phyloP scores from a whole-genome alignment of 108 stramenopile genomes.

The Fragilaria crotonensis region DNA sequence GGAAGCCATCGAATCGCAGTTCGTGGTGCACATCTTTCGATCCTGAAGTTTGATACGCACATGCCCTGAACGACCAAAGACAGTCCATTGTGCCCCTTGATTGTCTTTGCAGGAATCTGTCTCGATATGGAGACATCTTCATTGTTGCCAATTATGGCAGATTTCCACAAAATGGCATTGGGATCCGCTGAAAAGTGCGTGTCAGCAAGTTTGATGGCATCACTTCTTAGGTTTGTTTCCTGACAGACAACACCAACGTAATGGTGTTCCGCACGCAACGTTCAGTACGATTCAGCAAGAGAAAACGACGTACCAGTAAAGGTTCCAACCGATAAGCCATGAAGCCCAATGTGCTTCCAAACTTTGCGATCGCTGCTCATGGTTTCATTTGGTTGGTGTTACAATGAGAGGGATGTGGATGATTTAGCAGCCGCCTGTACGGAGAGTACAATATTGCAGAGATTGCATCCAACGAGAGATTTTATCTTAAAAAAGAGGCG shows the following conservation, averaged over 20 bases:
- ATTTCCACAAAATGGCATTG: constrained; percentile 72
- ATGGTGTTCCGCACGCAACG: too few species aligned
- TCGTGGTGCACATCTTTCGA: constrained; percentile 33
- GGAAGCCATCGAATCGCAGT: constrained; percentile 81
- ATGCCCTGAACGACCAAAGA: constrained; percentile 72
- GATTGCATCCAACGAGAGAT: too few species aligned
- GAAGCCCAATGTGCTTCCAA: constrained; percentile 87
- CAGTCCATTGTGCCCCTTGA: constrained; percentile 67
- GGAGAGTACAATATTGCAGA: too few species aligned
- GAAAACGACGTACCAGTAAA: constrained; percentile 43
- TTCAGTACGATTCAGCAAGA: too few species aligned
- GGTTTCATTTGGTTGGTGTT: too few species aligned
- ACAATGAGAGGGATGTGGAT: too few species aligned
- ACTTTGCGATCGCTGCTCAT: constrained; percentile 1
- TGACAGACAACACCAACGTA: too few species aligned
- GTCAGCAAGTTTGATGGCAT: too few species aligned
- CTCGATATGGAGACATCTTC: constrained; percentile 20
- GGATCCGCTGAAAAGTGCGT: constrained; percentile 20
- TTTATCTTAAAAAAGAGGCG: too few species aligned
- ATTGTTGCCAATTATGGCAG: constrained; percentile 42
- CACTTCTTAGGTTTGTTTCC: too few species aligned
- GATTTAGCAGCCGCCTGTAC: too few species aligned
- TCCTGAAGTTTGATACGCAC: constrained; percentile 44
- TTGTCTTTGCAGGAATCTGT: constrained; percentile 21
- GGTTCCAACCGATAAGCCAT: constrained; percentile 82